Percentiles rank a stretch among this genome's conserved stretches.
phyloP scores from a whole-genome alignment of 2,329 filamentous ascomycete species.

The Clarireedia paspali region DNA sequence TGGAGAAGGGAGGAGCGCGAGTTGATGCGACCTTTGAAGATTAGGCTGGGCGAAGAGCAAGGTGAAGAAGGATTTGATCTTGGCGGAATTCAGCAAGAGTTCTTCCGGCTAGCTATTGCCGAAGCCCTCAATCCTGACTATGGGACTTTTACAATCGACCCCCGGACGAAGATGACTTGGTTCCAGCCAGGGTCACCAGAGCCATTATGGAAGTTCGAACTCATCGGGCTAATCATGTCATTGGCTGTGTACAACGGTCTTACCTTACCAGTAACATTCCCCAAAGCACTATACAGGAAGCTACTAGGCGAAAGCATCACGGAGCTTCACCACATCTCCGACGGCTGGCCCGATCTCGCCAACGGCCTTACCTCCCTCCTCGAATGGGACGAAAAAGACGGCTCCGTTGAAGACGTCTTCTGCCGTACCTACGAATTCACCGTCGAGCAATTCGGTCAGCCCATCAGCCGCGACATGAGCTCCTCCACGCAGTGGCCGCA shows the following conservation, averaged over 20 bases:
- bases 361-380: slow-evolving; percentile 66
- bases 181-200: slow-evolving; percentile 78
- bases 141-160: slow-evolving; percentile 73
- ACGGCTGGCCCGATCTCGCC: slow-evolving; percentile 80
- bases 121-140: slow-evolving; percentile 73
- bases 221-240: slow-evolving; percentile 80
- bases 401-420: slow-evolving; percentile 74
- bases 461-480: slow-evolving; percentile 49
- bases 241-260: slow-evolving; percentile 90
- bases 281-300: slow-evolving; percentile 73
- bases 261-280: slow-evolving; percentile 84
- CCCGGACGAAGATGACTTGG: slow-evolving; percentile 73
- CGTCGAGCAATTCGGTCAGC: slow-evolving; percentile 47
- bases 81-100: slow-evolving; percentile 93
- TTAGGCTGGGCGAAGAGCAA: slow-evolving; percentile 72
- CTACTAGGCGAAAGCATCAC: slow-evolving; percentile 63
- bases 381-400: slow-evolving; percentile 67
- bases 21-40: slow-evolving; percentile 76
- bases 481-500: slow-evolving; percentile 43
- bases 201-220: slow-evolving; percentile 81
- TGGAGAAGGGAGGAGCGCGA: slow-evolving; percentile 81
- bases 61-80: slow-evolving; percentile 90
- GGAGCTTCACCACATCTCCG: slow-evolving; percentile 67
- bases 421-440: slow-evolving; percentile 83
- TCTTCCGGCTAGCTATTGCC: slow-evolving; percentile 77